Conservation (phyloP, 164 flowering plant genomes). For the Nelumbo lutea region DNA sequence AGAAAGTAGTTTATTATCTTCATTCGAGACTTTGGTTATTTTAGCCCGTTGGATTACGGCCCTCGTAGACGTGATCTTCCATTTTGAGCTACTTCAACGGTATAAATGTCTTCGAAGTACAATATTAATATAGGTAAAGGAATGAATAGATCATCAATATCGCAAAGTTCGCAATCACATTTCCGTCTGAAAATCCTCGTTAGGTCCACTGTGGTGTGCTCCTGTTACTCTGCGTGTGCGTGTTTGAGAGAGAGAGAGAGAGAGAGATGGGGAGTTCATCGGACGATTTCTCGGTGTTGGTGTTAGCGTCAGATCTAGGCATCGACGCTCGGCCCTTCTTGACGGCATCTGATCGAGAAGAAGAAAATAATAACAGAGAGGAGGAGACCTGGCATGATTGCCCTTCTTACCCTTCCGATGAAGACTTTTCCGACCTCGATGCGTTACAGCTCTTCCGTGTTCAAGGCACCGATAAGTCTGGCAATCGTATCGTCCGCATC, state of each 20-base stretch:
- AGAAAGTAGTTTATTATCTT: no score
- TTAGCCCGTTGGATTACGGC: no score
- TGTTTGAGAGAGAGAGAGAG: background rate
- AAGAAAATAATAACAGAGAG: slow-evolving; percentile 1
- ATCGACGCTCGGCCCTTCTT: slow-evolving; percentile 72
- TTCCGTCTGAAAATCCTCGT: no score
- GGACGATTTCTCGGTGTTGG: slow-evolving; percentile 72
- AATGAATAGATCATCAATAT: no score
- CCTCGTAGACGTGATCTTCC: no score
- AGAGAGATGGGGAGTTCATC: slow-evolving; percentile 29
- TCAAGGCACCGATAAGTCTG: slow-evolving; percentile 60
- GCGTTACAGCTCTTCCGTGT: slow-evolving; percentile 50
- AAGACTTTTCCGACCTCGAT: slow-evolving; percentile 85
- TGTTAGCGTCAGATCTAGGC: slow-evolving; percentile 79
- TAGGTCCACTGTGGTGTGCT: no score
- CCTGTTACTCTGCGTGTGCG: background rate
- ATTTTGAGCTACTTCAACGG: no score
- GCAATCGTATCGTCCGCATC: slow-evolving; percentile 72
- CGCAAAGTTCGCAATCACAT: no score
- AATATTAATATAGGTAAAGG: no score
- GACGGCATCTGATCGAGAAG: slow-evolving; percentile 22
- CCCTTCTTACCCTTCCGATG: slow-evolving; percentile 45
- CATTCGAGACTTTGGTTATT: no score
- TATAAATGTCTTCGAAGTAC: no score
- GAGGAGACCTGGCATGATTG: slow-evolving; percentile 85